Evolutionary conservation across 345 rosid species (phyloP).

Genomic region (Dimocarpus longan): DNA sequence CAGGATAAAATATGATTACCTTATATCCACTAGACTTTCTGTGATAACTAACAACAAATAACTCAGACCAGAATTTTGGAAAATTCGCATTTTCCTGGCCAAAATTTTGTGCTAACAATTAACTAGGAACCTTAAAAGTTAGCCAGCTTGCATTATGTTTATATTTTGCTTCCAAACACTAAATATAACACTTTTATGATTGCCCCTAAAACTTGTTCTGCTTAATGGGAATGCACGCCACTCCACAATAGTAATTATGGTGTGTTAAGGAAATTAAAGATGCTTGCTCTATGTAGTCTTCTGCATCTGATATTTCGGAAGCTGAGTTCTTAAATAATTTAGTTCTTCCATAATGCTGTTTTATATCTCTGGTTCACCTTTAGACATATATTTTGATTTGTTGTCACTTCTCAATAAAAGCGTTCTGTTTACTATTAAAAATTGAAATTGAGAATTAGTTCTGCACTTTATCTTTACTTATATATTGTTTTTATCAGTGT

Average conservation of each 20-base stretch:
- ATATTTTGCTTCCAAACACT: background rate
- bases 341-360: background rate
- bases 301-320: background rate
- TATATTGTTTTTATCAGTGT: background rate
- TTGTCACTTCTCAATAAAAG: background rate
- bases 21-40: background rate
- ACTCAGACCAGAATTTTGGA: background rate
- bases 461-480: background rate
- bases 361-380: background rate
- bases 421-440: background rate
- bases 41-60: background rate
- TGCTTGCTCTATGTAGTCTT: background rate
- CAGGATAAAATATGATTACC: constrained; percentile 5
- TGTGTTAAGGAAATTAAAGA: constrained; percentile 3
- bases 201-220: background rate
- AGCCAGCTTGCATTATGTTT: background rate
- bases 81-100: background rate
- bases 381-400: background rate
- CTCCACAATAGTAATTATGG: background rate
- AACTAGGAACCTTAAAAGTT: background rate
- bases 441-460: background rate
- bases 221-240: background rate
- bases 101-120: background rate
- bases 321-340: background rate
- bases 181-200: background rate